Conservation (phyloP, 163 green algal genomes). For the Prototheca wickerhamii region DNA sequence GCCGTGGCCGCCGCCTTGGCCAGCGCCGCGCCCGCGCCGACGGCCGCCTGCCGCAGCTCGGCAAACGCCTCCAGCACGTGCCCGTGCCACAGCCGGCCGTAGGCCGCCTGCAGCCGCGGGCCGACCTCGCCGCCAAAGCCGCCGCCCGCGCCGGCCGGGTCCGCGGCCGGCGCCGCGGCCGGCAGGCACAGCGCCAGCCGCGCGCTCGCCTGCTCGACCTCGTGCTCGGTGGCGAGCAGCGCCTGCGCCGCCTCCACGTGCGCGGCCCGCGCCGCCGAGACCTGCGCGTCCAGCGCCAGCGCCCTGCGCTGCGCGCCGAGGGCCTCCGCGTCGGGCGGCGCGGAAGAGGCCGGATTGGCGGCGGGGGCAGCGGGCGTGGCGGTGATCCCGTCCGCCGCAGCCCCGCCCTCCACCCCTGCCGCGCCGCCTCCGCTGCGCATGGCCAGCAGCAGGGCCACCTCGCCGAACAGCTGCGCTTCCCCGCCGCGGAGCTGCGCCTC, state of each 20-base stretch:
- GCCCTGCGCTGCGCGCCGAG: constrained; percentile 7
- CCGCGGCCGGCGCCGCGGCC: neutral
- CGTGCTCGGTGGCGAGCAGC: constrained; percentile 9
- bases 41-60: constrained; percentile 17
- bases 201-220: constrained; percentile 7
- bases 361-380: neutral
- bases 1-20: neutral
- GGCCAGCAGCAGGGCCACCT: neutral
- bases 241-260: constrained; percentile 10
- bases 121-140: constrained; percentile 10
- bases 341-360: neutral
- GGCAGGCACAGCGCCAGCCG: constrained; percentile 16
- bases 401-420: neutral
- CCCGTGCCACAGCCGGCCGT: constrained; percentile 29
- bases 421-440: neutral
- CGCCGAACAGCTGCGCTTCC: neutral
- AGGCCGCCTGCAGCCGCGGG: constrained; percentile 24
- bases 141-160: constrained; percentile 4
- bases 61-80: constrained; percentile 23
- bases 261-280: constrained; percentile 8
- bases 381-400: neutral
- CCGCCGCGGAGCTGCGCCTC: neutral
- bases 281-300: constrained; percentile 10
- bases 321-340: neutral
- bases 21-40: neutral